Evolutionary conservation across 164 flowering plant species (phyloP).

Genomic region (Warburgia ugandensis): DNA sequence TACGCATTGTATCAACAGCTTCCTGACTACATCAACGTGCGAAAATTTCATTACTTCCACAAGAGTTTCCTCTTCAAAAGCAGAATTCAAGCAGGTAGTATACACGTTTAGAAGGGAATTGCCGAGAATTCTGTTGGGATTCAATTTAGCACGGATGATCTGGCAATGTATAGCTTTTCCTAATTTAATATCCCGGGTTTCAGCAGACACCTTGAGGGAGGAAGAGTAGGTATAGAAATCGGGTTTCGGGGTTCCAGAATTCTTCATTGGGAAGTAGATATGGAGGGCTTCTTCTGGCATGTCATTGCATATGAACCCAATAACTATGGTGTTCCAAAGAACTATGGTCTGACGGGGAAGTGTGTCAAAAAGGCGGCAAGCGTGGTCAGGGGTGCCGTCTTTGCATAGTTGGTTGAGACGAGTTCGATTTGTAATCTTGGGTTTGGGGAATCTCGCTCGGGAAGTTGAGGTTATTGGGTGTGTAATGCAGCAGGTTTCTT

Average conservation of each 20-base stretch:
- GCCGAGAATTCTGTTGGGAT: conserved; percentile 52
- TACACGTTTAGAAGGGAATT: conserved; percentile 88
- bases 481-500: background rate
- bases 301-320: conserved; percentile 75
- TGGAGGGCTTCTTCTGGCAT: conserved; percentile 64
- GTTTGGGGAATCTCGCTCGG: background rate
- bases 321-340: conserved; percentile 84
- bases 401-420: conserved; percentile 72
- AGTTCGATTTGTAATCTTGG: conserved; percentile 36
- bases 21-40: conserved; percentile 37
- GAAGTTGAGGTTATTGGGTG: background rate
- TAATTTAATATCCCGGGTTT: conserved; percentile 28
- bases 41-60: background rate
- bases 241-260: conserved; percentile 16
- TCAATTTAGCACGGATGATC: conserved; percentile 40
- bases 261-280: conserved; percentile 47
- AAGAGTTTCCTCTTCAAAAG: conserved; percentile 7
- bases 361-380: conserved; percentile 69
- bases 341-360: conserved; percentile 67
- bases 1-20: conserved; percentile 52
- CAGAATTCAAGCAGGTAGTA: conserved; percentile 31
- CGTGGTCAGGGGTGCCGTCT: conserved; percentile 61
- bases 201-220: conserved; percentile 77
- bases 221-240: conserved; percentile 86
- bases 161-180: conserved; percentile 79